phyloP scores from a whole-genome alignment of 1,139 yeast genomes.

The Kurtzmaniella quercitrusa region DNA sequence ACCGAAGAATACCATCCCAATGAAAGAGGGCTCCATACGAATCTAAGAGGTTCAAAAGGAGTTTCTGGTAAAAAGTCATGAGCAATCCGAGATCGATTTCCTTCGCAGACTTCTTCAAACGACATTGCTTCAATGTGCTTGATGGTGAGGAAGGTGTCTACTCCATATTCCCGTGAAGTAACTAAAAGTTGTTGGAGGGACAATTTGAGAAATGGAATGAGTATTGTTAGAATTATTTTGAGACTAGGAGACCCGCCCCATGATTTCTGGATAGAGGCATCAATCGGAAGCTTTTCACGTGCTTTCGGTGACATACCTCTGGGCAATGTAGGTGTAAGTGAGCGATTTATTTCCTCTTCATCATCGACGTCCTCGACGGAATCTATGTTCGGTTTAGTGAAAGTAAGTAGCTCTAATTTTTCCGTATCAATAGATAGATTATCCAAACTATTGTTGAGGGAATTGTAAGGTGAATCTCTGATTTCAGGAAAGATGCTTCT shows the following conservation, averaged over 20 bases:
- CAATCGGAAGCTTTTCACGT: constrained; percentile 53
- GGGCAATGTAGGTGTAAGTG: constrained; percentile 45
- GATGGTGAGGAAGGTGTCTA: constrained; percentile 33
- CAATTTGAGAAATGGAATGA: constrained; percentile 37
- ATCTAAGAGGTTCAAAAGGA: constrained; percentile 46
- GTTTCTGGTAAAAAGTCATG: constrained; percentile 32
- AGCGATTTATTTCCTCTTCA: constrained; percentile 16
- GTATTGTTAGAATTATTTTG: constrained; percentile 36
- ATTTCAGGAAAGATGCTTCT: constrained; percentile 4
- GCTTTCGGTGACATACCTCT: constrained; percentile 60
- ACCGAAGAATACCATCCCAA: constrained; percentile 76
- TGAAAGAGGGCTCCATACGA: constrained; percentile 59
- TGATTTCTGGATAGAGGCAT: constrained; percentile 43
- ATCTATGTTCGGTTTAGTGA: neutral
- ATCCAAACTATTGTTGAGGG: neutral
- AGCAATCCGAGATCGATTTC: constrained; percentile 21
- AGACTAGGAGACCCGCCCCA: constrained; percentile 64
- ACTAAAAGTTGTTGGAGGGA: constrained; percentile 33
- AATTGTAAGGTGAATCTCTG: neutral
- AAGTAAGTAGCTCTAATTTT: neutral
- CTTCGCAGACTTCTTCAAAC: constrained; percentile 17
- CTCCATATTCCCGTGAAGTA: constrained; percentile 15
- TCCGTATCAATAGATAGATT: neutral
- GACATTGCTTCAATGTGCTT: constrained; percentile 34
- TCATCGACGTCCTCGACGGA: neutral